These are phyloP conservation scores for Phytophthora aleatoria DNA, from an alignment of 352 stramenopile species.

Conservation along the genomic window DNA sequence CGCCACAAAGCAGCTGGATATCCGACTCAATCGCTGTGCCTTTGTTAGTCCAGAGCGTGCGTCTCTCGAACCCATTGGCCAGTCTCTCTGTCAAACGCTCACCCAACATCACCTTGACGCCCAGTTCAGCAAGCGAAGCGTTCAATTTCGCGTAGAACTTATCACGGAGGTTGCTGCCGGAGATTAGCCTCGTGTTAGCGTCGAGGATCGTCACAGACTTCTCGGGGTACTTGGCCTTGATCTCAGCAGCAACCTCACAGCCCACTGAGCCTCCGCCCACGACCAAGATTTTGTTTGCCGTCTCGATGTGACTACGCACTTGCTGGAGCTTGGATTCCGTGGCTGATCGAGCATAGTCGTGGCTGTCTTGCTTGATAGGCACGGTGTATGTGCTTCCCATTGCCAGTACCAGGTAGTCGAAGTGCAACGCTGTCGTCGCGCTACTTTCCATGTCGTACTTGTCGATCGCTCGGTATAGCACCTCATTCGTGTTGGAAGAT, in stretches of 20 bases:
- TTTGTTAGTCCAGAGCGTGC: constrained; percentile 33
- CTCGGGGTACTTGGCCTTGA: constrained; percentile 35
- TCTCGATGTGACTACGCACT: constrained; percentile 30
- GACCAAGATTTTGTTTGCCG: constrained; percentile 31
- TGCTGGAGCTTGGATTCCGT: constrained; percentile 33
- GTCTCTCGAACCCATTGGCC: constrained; percentile 29
- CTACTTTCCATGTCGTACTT: constrained; percentile 19
- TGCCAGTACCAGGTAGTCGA: constrained; percentile 46
- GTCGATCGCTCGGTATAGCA: constrained; percentile 29
- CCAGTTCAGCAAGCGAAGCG: constrained; percentile 20
- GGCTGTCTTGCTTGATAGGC: constrained; percentile 37
- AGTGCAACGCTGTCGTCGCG: constrained; percentile 17
- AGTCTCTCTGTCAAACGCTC: constrained; percentile 31
- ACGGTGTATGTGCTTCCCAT: constrained; percentile 40
- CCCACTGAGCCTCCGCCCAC: constrained; percentile 40
- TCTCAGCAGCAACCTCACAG: constrained; percentile 43
- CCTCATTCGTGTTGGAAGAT: constrained; percentile 24
- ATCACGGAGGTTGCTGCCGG: constrained; percentile 20
- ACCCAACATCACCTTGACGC: constrained; percentile 33
- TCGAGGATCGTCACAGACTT: constrained; percentile 45
- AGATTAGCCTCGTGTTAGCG: constrained; percentile 24
- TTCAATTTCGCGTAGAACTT: constrained; percentile 30
- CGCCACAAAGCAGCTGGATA: constrained; percentile 40
- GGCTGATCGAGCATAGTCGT: constrained; percentile 21
- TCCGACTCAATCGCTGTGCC: constrained; percentile 39